Base-by-base conservation (phyloP, 2,329 filamentous ascomycete species). In the Neophaeococcomyces mojaviensis region DNA sequence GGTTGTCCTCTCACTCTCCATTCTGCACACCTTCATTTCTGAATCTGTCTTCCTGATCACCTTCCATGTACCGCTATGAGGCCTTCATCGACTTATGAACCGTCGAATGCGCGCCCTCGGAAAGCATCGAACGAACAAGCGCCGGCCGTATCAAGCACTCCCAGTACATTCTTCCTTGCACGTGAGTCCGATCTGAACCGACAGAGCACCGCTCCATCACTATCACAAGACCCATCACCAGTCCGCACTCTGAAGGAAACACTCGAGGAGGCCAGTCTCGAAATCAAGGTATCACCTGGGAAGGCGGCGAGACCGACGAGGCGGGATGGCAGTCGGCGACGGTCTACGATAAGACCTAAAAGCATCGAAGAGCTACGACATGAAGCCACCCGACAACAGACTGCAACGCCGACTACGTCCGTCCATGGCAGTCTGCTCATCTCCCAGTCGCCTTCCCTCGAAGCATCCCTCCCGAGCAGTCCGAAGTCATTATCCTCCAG, bases 131-230 rank as follows among this genome's bases (percentile, higher is more conserved):
- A 41, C 34, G 59, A 58, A 46, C 64, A 69, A n/a, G 13, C 52
- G 30, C 36, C 40, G 8, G 32, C 18, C 31, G 39, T 38, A 32
- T 48, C 39, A 55, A 56, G 60, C 47, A 65, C 65, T 49, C 76
- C 76, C 34, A 74, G 74, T 41, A 75, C 74, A 42, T 81, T 81
- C 68, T 80, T 81, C 61, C 65, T 82, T 50, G 68, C 72, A 50
- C 76, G 72, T 52, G 74, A 73, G 55, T 65, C 68, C 48, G 70
- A 74, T 43, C 61, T 73, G 22, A 44, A 46, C 15, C 47, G 16
- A 33, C 31, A 39, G 18, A 26, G 32, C 26, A 36, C 45, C 16
- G 13, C 3, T 18, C 8, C 13, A 49, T 52, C 18, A 37, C 34
- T 31, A 30, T 16, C 39, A 24, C n/a, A 32, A 32, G 28, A 39